These are phyloP conservation scores for Salix caprea DNA, from an alignment of 345 rosid species.

Conservation along the genomic window DNA sequence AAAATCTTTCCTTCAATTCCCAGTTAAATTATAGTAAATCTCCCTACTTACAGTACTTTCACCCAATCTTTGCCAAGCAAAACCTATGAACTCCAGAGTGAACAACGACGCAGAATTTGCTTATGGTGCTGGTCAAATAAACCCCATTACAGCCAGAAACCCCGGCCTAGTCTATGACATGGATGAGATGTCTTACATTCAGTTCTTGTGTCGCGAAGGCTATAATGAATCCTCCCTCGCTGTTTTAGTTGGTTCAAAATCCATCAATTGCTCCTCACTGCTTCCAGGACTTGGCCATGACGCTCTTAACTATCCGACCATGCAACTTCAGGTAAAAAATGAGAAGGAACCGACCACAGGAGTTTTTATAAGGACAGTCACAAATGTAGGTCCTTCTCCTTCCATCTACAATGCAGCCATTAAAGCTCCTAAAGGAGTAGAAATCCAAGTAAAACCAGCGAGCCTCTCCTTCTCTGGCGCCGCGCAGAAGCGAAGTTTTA, in stretches of 20 bases:
- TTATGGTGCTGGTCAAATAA: slow-evolving; percentile 78
- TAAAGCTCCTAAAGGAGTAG: slow-evolving; percentile 57
- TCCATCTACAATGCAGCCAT: slow-evolving; percentile 57
- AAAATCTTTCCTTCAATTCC: background rate
- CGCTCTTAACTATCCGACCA: slow-evolving; percentile 78
- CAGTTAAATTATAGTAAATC: no score
- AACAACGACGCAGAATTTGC: slow-evolving; percentile 68
- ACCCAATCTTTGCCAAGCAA: slow-evolving; percentile 35
- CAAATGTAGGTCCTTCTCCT: slow-evolving; percentile 58
- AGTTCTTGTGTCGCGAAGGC: slow-evolving; percentile 80
- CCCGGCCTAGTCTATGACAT: slow-evolving; percentile 79
- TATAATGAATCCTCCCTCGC: slow-evolving; percentile 53
- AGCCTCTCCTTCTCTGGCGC: slow-evolving; percentile 46
- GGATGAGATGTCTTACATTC: slow-evolving; percentile 66
- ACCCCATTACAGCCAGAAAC: slow-evolving; percentile 51
- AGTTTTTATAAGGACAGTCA: slow-evolving; percentile 60
- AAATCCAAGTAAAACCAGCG: slow-evolving; percentile 51
- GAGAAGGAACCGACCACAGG: slow-evolving; percentile 31
- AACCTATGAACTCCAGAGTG: slow-evolving; percentile 52
- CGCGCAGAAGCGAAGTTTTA: slow-evolving; percentile 56
- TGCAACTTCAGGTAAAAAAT: slow-evolving; percentile 47
- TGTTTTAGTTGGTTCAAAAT: slow-evolving; percentile 41
- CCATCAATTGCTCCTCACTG: slow-evolving; percentile 64
- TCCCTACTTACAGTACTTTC: background rate
- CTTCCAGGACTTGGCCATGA: slow-evolving; percentile 68